Evolutionary conservation across 495 filamentous ascomycete species (phyloP), one percentile per base, ranked within the genome.

Genomic region (Annulohypoxylon nitens): DNA sequence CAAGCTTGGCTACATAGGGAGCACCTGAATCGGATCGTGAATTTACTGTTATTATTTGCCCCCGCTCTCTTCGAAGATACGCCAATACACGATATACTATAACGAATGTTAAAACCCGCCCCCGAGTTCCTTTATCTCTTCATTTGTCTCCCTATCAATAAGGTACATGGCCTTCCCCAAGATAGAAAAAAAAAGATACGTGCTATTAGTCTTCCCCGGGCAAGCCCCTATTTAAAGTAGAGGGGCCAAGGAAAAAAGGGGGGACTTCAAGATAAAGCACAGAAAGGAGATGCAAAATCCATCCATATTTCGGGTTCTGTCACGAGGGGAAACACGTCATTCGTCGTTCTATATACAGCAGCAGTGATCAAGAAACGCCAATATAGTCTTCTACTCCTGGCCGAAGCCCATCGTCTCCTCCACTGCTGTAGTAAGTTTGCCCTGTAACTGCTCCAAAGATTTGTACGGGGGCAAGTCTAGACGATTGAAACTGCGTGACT

Each of bases 351-450:
- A 71, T 75, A 72, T 75, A 75, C 41, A 71, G 47, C 33, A 53
- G 53, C 53, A 18, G 43, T 43, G 45, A 48, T 6, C 50, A 66
- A 61, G 41, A 67, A 71, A 70, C 55, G 69, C 23, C 73, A 48
- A 47, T 25, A 69, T 48, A 69, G 67, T 54, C 68, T 69, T 76
- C 73, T 85, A 99, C 85, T 99, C 96, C 83, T 99, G 97, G 59
- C 96, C 96, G 80, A 99, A 99, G 67, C 96, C 96, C 86, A 99
- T 93, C 9, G 96, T 99, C 85, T 99, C 96, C 84, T 99, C 96
- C 64, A 99, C 96, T 4, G 96, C 96, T 78, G 96, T 95, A 30
- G 93, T 95, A 78, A 99, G 82, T 83, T 98, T 99, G 75, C 89
- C 84, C 77, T 95, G 89, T 70, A 99, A 85, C 73, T 88, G 87